A percentile compares a stretch with the other conserved stretches of the same genome.
Evolutionary conservation across 768 basidiomycete species (phyloP).

Genomic region (Mycena galericulata): DNA sequence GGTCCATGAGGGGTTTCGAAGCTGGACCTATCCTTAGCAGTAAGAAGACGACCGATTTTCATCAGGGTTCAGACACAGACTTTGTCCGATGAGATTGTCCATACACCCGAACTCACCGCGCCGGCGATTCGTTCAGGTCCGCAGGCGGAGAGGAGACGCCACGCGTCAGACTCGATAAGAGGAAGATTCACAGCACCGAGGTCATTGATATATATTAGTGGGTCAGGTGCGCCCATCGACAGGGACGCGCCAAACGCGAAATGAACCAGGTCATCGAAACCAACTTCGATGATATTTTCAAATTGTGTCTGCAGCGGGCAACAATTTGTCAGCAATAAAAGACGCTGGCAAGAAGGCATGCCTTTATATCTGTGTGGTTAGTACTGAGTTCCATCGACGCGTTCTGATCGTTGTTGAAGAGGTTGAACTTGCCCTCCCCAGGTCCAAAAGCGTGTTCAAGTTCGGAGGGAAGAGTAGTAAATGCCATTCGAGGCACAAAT

Average conservation of each 20-base stretch:
- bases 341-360: not conserved
- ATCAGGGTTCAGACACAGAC: not conserved
- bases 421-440: too few species aligned
- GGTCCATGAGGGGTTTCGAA: slow-evolving; percentile 14
- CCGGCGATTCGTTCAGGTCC: not conserved
- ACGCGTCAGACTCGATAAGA: not conserved
- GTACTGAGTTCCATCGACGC: too few species aligned
- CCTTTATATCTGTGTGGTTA: too few species aligned
- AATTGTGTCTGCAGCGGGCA: too few species aligned
- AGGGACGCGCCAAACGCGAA: not conserved
- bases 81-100: slow-evolving; percentile 1
- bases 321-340: too few species aligned
- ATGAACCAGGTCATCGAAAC: not conserved
- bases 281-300: not conserved
- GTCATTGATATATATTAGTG: not conserved
- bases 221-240: not conserved
- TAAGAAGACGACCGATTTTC: not conserved
- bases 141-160: slow-evolving; percentile 2
- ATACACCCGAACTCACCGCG: not conserved
- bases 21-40: not conserved
- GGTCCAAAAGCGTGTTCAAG: too few species aligned
- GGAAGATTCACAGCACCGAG: slow-evolving; percentile 2
- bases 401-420: too few species aligned
- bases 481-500: too few species aligned
- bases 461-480: too few species aligned